Conservation (phyloP, 495 filamentous ascomycete species). For the Trichoderma erinaceum region DNA sequence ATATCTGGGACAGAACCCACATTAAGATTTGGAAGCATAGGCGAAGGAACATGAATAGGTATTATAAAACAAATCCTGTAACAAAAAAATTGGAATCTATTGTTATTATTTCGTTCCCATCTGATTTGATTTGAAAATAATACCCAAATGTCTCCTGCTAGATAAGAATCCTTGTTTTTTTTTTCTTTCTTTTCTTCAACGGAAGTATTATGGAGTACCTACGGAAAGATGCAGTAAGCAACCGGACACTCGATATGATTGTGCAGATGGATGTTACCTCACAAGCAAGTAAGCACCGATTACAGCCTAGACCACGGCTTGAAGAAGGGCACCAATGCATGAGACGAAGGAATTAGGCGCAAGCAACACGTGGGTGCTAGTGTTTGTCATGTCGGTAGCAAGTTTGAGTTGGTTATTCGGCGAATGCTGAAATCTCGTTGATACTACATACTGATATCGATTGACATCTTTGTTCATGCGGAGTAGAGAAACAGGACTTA, state of each 20-base stretch:
- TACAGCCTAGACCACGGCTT: too few relatives aligned
- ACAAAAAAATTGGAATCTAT: conserved; percentile 9
- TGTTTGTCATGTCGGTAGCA: too few relatives aligned
- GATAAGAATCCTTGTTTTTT: not conserved
- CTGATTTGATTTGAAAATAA: not conserved
- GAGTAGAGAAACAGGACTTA: too few relatives aligned
- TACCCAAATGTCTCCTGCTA: not conserved
- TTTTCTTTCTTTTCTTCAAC: not conserved
- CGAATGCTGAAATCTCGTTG: too few relatives aligned
- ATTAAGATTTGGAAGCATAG: not conserved
- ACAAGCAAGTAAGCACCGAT: too few relatives aligned
- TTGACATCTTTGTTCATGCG: not conserved
- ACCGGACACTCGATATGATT: too few relatives aligned
- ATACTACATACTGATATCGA: not conserved
- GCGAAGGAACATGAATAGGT: not conserved
- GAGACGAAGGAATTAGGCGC: too few relatives aligned
- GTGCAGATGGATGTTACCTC: too few relatives aligned
- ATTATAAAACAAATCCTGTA: not conserved
- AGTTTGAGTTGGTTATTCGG: too few relatives aligned
- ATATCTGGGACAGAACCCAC: not conserved
- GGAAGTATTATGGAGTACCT: not conserved
- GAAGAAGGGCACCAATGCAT: too few relatives aligned
- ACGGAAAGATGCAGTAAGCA: not conserved
- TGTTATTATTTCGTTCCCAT: not conserved
- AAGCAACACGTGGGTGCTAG: too few relatives aligned